phyloP scores from a whole-genome alignment of 2,329 filamentous ascomycete genomes.

The Pyricularia grisea region DNA sequence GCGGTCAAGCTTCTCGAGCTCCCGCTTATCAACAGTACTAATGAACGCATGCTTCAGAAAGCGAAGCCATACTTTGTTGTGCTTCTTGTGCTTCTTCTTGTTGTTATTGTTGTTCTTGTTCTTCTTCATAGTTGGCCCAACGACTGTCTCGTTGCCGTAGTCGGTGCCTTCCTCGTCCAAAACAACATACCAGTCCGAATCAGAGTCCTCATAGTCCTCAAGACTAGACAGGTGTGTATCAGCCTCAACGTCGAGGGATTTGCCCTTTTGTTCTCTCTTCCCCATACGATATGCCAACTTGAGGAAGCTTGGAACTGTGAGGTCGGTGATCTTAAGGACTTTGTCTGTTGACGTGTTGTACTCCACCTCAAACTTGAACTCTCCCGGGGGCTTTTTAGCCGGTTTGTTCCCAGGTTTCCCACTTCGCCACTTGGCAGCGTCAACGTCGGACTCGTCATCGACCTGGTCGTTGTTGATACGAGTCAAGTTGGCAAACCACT shows the following conservation, averaged over 20 bases:
- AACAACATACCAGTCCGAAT: constrained; percentile 16
- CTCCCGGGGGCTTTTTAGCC: constrained; percentile 42
- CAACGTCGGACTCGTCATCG: constrained; percentile 16
- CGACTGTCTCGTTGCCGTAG: constrained; percentile 16
- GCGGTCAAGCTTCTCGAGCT: constrained; percentile 41
- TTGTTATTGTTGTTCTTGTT: constrained; percentile 26
- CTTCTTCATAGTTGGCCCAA: constrained; percentile 31
- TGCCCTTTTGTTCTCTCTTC: constrained; percentile 21
- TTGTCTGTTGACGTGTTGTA: constrained; percentile 76
- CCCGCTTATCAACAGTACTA: constrained; percentile 55
- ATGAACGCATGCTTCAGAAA: constrained; percentile 77
- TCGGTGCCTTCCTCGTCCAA: constrained; percentile 19
- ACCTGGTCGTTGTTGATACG: constrained; percentile 67
- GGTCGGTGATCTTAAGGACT: constrained; percentile 65
- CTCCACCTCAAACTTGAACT: constrained; percentile 71
- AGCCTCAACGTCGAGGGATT: constrained; percentile 10
- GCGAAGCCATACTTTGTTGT: constrained; percentile 65
- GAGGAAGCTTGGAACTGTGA: constrained; percentile 77
- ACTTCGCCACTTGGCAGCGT: constrained; percentile 44
- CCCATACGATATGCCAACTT: constrained; percentile 74
- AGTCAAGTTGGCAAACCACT: constrained; percentile 94
- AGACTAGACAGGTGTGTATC: constrained; percentile 4
- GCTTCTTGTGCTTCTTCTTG: constrained; percentile 42
- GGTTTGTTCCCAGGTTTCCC: constrained; percentile 53
- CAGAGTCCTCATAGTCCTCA: constrained; percentile 10